Evolutionary conservation across 805 yeast species (phyloP), one percentile per base, ranked within the genome.

Genomic region (Ogataea siamensis): DNA sequence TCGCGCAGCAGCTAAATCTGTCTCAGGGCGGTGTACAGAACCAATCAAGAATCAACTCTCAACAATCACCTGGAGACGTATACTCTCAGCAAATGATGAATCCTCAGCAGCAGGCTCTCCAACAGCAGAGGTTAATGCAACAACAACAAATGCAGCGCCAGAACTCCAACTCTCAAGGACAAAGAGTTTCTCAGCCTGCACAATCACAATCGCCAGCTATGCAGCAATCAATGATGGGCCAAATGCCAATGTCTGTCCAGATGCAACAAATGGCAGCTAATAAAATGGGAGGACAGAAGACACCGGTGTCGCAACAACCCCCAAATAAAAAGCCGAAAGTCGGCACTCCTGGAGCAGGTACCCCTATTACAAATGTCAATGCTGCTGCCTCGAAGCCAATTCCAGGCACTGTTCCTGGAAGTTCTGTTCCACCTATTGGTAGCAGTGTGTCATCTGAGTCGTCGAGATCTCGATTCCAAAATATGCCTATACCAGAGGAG

Each of bases 401-500:
- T 13, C 54, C 55, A 10, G 46, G 37, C n/a, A 34, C 41, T 14
- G 50, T 40, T 6, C 31, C 53, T 7, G 46, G 40, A 12, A 27
- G 37, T 1, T 46, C 55, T 11, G 42, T 52, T 25, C 41, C 41
- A 15, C 30, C 46, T 11, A 23, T 43, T 11, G 43, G 40, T 12
- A 34, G 46, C 3, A 27, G 23, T 15, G 35, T 38, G 7, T 39
- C 47, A 4, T 50, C 46, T 13, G 55, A 71, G 64, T 36, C 50
- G 23, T 70, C 73, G 17, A 72, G 76, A 41, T 73, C 81, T 14
- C 63, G 73, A 31, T 76, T 73, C 19, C 86, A 87, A 2, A 71
- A 80, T n/a, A 68, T 82, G 23, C 83, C 86, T 1, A 81, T 91
- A 26, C 81, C 95, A 1, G 73, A 73, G 30, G 78, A 74, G 13